A percentile compares a stretch with the other conserved stretches of the same genome.
Evolutionary conservation across 345 rosid species (phyloP).

Genomic region (Lumnitzera racemosa): DNA sequence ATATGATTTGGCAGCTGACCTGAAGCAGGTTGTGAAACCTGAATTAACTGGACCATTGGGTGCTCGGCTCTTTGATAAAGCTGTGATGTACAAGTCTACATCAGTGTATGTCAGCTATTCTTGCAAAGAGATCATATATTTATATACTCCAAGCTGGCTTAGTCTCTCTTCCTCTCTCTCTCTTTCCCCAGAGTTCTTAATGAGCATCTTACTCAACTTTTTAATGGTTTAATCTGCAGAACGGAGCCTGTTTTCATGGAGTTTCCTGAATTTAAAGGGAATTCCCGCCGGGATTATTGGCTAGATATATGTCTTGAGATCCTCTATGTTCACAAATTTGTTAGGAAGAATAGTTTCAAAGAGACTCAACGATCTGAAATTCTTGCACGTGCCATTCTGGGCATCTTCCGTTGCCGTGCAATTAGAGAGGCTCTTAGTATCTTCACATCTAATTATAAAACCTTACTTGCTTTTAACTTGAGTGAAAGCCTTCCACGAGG

Average conservation of each 20-base stretch:
- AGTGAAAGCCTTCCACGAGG: conserved; percentile 95
- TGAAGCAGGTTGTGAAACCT: conserved; percentile 84
- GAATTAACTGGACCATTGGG: conserved; percentile 94
- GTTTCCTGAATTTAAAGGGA: conserved; percentile 90
- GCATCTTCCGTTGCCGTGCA: conserved; percentile 70
- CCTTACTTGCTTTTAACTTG: conserved; percentile 70
- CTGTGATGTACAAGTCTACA: conserved; percentile 85
- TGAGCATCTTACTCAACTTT: neutral
- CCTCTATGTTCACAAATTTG: conserved; percentile 61
- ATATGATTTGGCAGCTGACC: conserved; percentile 70
- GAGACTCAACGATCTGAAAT: conserved; percentile 62
- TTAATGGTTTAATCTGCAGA: conserved; percentile 23
- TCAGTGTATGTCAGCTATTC: conserved; percentile 42
- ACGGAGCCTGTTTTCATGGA: conserved; percentile 78
- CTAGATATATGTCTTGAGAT: conserved; percentile 76
- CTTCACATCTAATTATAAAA: conserved; percentile 74
- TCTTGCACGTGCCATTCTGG: conserved; percentile 67
- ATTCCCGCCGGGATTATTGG: conserved; percentile 91
- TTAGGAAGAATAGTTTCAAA: conserved; percentile 51
- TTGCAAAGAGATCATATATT: neutral
- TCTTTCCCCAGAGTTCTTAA: neutral
- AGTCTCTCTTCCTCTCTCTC: too few relatives aligned
- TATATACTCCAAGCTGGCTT: too few relatives aligned
- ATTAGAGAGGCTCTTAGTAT: conserved; percentile 67
- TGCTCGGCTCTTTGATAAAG: conserved; percentile 94